phyloP scores from a whole-genome alignment of 495 filamentous ascomycete genomes.

The Talaromyces thailandensis region DNA sequence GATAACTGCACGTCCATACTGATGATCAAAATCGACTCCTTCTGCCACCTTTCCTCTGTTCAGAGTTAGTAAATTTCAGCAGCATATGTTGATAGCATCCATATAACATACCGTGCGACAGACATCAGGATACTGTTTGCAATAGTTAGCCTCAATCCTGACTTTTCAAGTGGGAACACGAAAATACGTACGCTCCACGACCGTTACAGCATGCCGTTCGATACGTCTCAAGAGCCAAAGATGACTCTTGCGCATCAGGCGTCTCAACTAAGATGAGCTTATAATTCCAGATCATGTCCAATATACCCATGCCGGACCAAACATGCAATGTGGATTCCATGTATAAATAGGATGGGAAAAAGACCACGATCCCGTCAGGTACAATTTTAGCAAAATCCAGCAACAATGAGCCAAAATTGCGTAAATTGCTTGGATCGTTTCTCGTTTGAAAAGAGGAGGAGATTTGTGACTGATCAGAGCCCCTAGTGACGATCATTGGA shows the following conservation, averaged over 20 bases:
- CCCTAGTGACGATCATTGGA: slow-evolving; percentile 94
- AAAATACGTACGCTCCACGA: slow-evolving; percentile 77
- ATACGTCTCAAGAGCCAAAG: slow-evolving; percentile 90
- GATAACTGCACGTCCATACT: slow-evolving; percentile 93
- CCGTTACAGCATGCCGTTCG: slow-evolving; percentile 96
- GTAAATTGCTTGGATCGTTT: slow-evolving; percentile 86
- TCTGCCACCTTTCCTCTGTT: slow-evolving; percentile 95
- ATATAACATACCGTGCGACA: slow-evolving; percentile 2
- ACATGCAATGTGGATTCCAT: slow-evolving; percentile 98
- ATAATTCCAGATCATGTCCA: slow-evolving; percentile 98
- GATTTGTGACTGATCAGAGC: slow-evolving; percentile 85
- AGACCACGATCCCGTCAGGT: slow-evolving; percentile 95
- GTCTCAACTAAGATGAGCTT: slow-evolving; percentile 98
- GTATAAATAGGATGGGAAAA: slow-evolving; percentile 98
- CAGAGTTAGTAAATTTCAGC: slow-evolving; percentile 39
- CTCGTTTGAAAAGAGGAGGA: slow-evolving; percentile 88
- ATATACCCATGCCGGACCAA: slow-evolving; percentile 97
- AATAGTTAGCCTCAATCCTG: neutral
- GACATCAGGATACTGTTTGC: slow-evolving; percentile 4
- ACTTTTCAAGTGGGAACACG: neutral
- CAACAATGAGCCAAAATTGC: slow-evolving; percentile 89
- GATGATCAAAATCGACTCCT: slow-evolving; percentile 98
- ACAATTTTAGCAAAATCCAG: slow-evolving; percentile 92
- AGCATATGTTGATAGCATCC: neutral
- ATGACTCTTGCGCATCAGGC: slow-evolving; percentile 93